Evolutionary conservation across 768 basidiomycete genomes (phyloP), one percentile per base, ranked within the genome.

Genomic region (Pisolithus tinctorius): DNA sequence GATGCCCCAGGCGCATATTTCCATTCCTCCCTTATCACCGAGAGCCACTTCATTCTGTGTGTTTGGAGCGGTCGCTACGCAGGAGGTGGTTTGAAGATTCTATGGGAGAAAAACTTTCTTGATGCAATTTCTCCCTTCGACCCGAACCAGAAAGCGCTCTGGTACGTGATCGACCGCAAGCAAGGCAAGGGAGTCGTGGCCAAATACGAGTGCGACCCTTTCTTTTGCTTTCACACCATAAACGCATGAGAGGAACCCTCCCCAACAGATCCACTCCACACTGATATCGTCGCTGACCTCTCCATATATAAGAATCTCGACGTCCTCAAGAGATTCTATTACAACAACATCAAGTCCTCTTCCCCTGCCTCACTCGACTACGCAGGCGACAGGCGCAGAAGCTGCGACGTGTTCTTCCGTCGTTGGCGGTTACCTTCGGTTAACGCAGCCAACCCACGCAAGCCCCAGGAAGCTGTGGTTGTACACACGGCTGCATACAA

Each of bases 201-300:
- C 43, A 67, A 63, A 49, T 73, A 71, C 56, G 62, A 64, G 50
- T 65, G 59, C 41, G 60, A 63, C 43, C 63, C 71, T 0, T 74
- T 73, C 60, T 74, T 73, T 57, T 63, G 59, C 52, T 74, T 74
- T 60, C 72, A 74, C 49, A 54, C 60, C 26, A 16, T 73, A 52
- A 74, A 74, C n/a, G 66, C 73, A 1, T 73, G 67, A 64, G 72
- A 73, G 34, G 58, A 55, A 9, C 47, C 55, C 6, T 60, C 56
- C 17, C 43, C 58, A 10, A 54, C 58, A 1, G 61, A 67, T 41
- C 50, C 60, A 20, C 54, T 55, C 3, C 63, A 64, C 23, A 58
- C 60, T 26, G 67, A 69, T 52, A 58, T 73, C 43, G 20, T 69
- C 37, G 63, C 72, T 17, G 70, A 74, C 55, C 58, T 74, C 34